These are phyloP conservation scores for Colletotrichum sublineola DNA, from an alignment of 2,329 filamentous ascomycete species.

Conservation along the genomic window DNA sequence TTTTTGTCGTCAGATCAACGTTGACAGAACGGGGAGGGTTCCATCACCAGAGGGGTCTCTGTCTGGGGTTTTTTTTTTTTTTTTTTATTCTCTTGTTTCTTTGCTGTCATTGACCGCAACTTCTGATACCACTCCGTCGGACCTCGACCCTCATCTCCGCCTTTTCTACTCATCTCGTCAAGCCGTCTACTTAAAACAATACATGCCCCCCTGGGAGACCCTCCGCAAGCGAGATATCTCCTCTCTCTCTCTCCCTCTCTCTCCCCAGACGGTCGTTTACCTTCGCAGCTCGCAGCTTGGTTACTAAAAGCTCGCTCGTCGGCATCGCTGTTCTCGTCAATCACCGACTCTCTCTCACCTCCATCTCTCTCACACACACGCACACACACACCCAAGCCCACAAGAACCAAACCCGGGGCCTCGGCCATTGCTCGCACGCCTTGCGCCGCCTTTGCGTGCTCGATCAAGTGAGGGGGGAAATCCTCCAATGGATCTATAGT, in stretches of 20 bases:
- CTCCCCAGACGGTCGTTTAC: conserved; percentile 9
- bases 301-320: conserved; percentile 39
- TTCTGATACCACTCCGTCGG: conserved; percentile 26
- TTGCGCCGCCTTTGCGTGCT: conserved; percentile 3
- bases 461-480: conserved; percentile 30
- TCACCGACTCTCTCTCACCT: neutral
- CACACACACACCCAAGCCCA: neutral
- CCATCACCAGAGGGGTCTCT: conserved; percentile 16
- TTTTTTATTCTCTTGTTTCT: too few relatives aligned
- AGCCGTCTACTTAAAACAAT: conserved; percentile 11
- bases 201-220: conserved; percentile 21
- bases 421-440: neutral
- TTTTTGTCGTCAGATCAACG: conserved; percentile 39
- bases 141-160: conserved; percentile 32
- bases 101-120: conserved; percentile 27
- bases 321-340: conserved; percentile 13
- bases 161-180: conserved; percentile 34
- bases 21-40: conserved; percentile 10
- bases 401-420: neutral
- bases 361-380: neutral
- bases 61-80: conserved; percentile 17
- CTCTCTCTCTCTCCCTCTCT: neutral
- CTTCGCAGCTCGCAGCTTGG: conserved; percentile 38
- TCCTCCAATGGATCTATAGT: conserved; percentile 35
- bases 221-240: conserved; percentile 15